These are phyloP conservation scores for Byssothecium circinans DNA, from an alignment of 2,329 filamentous ascomycete genomes.

Conservation along the genomic window DNA sequence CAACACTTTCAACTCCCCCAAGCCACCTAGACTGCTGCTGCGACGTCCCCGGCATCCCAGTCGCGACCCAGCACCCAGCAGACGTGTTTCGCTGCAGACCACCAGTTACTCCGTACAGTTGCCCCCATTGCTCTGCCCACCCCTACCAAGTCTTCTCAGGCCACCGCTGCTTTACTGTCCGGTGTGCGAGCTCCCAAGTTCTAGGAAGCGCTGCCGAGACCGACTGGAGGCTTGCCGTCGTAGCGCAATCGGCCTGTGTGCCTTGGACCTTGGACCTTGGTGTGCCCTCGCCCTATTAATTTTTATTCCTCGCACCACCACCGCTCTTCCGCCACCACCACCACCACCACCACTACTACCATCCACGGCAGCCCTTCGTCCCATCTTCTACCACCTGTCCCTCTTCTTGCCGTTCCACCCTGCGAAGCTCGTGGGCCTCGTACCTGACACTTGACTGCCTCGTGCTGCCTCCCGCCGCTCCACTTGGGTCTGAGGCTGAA, in stretches of 20 bases:
- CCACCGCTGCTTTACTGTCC: slow-evolving; percentile 15
- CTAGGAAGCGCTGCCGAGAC: slow-evolving; percentile 2
- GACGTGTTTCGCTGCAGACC: not conserved
- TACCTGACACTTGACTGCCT: slow-evolving; percentile 27
- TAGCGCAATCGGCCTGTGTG: slow-evolving; percentile 29
- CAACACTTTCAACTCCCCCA: slow-evolving; percentile 1
- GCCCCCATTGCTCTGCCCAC: too few relatives aligned
- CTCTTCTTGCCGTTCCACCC: slow-evolving; percentile 3
- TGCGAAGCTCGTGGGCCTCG: slow-evolving; percentile 27
- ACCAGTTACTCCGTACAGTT: too few relatives aligned
- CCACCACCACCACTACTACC: slow-evolving; percentile 11
- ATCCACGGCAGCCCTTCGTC: slow-evolving; percentile 9
- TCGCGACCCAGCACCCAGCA: not conserved
- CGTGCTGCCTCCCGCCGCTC: slow-evolving; percentile 32
- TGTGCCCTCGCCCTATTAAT: slow-evolving; percentile 14
- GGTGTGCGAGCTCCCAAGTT: slow-evolving; percentile 10
- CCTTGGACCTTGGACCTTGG: too few relatives aligned
- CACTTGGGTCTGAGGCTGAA: slow-evolving; percentile 44
- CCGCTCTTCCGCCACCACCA: not conserved
- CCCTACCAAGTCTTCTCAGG: slow-evolving; percentile 6
- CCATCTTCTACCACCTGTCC: slow-evolving; percentile 14
- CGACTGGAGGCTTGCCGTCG: slow-evolving; percentile 16
- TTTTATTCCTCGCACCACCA: not conserved
- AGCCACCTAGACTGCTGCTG: not conserved
- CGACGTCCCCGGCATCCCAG: not conserved